Base-by-base conservation (phyloP, 2,329 filamentous ascomycete species). In the Pseudogymnoascus sp. region DNA sequence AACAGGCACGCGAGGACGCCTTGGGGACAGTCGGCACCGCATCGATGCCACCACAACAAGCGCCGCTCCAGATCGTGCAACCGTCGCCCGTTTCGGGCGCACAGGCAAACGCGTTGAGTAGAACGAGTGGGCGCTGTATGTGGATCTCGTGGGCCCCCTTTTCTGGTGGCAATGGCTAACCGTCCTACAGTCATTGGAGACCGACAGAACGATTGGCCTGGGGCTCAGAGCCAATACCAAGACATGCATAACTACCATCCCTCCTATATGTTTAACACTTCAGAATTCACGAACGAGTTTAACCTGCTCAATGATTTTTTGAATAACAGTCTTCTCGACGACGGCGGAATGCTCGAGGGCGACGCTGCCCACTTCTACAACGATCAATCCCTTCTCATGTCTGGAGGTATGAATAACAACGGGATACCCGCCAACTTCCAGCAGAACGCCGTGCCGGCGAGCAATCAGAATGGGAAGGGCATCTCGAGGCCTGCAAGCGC, bases 301-400 rank as follows among this genome's bases (percentile, higher is more conserved):
- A 96, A 97, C 74, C 80, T 98, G 62, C 85, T 99, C 73, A 96
- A 96, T 80, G 93, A 99, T 76, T 98, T 98, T 74, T 83, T 99
- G 66, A 95, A 93, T 76, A 96, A 88, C 69, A 96, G 91, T 74
- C 80, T 97, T 63, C 83, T 97, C 68, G 93, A 98, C 77, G 93
- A 96, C 75, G 85, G 85, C 66, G 86, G 86, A 62, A 82, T 88
- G 65, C 85, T 88, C 64, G 83, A 87, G 37, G 86, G 91, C 66
- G 89, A 92, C 68, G 80, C 82, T 68, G 81, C 84, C 64, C 81
- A 85, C 13, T 75, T 86, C 8, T 86, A 85, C 73, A 80, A 81
- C 48, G 85, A 89, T 71, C 82, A 85, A 51, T 79, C 68, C 43
- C 66, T 68, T 63, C 60, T 84, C 51, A 68, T 74, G 68, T 74